phyloP scores from a whole-genome alignment of 148 eudicot species.

The Amaranthus palmeri region DNA sequence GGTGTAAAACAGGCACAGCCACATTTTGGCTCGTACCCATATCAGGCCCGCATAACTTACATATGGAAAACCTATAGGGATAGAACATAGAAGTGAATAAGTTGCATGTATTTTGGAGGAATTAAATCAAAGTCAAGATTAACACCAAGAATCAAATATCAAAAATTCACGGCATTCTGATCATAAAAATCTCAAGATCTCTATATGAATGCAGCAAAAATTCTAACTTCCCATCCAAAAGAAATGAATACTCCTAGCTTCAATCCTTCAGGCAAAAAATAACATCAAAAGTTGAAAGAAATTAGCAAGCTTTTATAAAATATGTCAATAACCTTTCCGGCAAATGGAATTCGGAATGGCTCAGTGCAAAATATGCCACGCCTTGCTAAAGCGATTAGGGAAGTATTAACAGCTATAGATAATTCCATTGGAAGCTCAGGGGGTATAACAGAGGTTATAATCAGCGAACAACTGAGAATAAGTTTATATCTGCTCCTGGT shows the following conservation, averaged over 20 bases:
- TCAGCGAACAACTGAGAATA: conserved; percentile 85
- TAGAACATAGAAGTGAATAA: neutral
- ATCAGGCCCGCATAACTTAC: neutral
- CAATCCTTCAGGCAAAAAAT: neutral
- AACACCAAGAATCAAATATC: neutral
- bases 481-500: conserved; percentile 97
- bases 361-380: conserved; percentile 96
- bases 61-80: neutral
- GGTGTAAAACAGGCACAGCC: too few relatives aligned
- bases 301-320: neutral
- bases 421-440: conserved; percentile 99
- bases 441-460: conserved; percentile 95
- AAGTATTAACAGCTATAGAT: conserved; percentile 97
- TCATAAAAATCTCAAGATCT: neutral
- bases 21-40: too few relatives aligned
- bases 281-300: neutral
- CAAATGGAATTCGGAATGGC: conserved; percentile 97
- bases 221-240: neutral
- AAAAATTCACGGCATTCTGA: neutral
- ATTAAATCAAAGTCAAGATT: neutral
- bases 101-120: neutral
- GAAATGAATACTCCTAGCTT: neutral
- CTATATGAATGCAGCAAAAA: neutral
- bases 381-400: conserved; percentile 87
- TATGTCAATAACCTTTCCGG: conserved; percentile 67